Conservation (phyloP, 495 filamentous ascomycete genomes). For the Tuber microsphaerosporum region DNA sequence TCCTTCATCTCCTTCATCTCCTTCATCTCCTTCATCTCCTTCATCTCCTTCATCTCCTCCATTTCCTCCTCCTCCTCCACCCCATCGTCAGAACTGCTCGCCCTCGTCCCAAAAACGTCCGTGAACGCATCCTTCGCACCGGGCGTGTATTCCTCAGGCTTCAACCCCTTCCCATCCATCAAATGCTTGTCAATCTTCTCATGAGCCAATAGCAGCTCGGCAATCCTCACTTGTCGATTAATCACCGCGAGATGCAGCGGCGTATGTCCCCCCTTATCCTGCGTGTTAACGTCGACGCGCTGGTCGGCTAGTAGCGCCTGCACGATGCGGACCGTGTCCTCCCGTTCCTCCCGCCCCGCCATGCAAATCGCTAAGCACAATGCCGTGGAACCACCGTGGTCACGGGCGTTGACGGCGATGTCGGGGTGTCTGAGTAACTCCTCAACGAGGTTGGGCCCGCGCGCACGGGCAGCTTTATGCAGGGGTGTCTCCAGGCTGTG, state of each 20-base stretch:
- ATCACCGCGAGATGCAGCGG: neutral
- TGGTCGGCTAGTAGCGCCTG: neutral
- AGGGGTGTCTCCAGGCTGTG: neutral
- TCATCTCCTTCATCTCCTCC: neutral
- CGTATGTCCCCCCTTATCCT: neutral
- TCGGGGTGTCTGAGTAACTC: neutral
- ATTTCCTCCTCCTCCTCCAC: too few species aligned
- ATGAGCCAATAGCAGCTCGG: neutral
- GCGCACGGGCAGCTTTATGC: neutral
- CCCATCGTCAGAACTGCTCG: neutral
- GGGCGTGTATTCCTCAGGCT: neutral
- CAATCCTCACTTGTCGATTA: neutral
- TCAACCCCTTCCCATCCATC: neutral
- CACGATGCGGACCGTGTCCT: neutral
- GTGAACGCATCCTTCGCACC: neutral
- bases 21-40: neutral
- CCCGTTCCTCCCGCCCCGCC: neutral
- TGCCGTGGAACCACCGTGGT: neutral
- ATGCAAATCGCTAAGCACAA: neutral
- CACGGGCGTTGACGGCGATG: neutral
- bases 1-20: neutral
- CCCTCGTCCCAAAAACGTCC: neutral
- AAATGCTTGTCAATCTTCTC: neutral
- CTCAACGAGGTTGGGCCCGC: neutral
- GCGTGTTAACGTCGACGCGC: neutral